A percentile compares a stretch with the other conserved stretches of the same genome.
Conservation (phyloP, 73 alveolate species). For the Stentor roeselii region DNA sequence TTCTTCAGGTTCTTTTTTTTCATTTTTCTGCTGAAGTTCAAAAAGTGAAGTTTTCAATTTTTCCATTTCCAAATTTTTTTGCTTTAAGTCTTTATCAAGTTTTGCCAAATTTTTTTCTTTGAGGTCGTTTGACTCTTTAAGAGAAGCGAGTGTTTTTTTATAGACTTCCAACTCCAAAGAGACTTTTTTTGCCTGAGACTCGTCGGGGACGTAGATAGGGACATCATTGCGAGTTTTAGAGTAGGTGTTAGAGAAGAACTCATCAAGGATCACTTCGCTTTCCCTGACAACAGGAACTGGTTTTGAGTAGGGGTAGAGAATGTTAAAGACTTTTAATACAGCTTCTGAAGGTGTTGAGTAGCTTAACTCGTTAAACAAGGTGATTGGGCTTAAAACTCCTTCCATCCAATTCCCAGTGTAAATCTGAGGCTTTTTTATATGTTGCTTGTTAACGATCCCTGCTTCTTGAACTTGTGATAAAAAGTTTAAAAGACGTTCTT, state of each 20-base stretch:
- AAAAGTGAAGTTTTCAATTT: not conserved
- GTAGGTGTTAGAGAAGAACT: constrained; percentile 26
- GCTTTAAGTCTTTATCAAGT: constrained; percentile 32
- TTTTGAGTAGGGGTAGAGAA: constrained; percentile 46
- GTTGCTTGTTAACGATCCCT: constrained; percentile 67
- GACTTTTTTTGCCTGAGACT: constrained; percentile 26
- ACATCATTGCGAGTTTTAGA: constrained; percentile 26
- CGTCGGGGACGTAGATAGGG: constrained; percentile 14
- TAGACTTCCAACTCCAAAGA: constrained; percentile 25
- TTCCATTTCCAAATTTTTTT: constrained; percentile 28
- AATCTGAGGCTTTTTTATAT: constrained; percentile 60
- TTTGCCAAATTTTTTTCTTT: not conserved
- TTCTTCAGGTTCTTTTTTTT: not conserved
- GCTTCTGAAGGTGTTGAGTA: constrained; percentile 69
- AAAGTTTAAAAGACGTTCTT: constrained; percentile 51
- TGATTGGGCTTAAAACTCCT: constrained; percentile 55
- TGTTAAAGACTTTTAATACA: constrained; percentile 49
- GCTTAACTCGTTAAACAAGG: constrained; percentile 43
- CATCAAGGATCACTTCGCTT: not conserved
- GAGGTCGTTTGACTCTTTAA: not conserved
- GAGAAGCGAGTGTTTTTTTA: constrained; percentile 5
- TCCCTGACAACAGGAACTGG: not conserved
- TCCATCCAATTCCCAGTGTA: constrained; percentile 88
- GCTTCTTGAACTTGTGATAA: constrained; percentile 70
- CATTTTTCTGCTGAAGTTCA: not conserved